phyloP scores from a whole-genome alignment of 2,329 filamentous ascomycete species.

The Chaetoscypha palmicola region DNA sequence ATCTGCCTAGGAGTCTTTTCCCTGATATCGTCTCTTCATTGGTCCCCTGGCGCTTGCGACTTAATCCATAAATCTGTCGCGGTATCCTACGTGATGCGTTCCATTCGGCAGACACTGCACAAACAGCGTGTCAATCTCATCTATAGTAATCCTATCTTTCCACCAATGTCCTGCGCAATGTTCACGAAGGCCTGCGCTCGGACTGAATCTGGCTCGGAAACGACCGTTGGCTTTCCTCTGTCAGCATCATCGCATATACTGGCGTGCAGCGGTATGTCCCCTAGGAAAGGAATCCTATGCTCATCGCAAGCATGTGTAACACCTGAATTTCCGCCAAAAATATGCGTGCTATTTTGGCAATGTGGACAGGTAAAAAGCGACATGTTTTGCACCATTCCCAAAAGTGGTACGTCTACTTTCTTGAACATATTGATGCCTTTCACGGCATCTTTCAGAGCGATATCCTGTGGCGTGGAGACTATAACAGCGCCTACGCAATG shows the following conservation, averaged over 20 bases:
- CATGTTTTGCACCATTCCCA: conserved; percentile 93
- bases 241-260: conserved; percentile 84
- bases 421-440: conserved; percentile 91
- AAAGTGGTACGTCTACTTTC: conserved; percentile 64
- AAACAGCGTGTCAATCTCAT: too few species aligned
- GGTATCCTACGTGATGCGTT: too few species aligned
- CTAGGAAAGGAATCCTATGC: conserved; percentile 71
- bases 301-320: conserved; percentile 64
- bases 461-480: conserved; percentile 87
- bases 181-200: conserved; percentile 65
- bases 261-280: conserved; percentile 81
- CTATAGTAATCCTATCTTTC: conserved; percentile 23
- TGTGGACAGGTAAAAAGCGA: conserved; percentile 73
- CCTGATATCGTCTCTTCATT: too few species aligned
- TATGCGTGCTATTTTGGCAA: conserved; percentile 65
- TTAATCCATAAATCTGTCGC: too few species aligned
- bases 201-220: conserved; percentile 71
- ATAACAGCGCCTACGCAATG: conserved; percentile 60
- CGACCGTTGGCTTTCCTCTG: conserved; percentile 80
- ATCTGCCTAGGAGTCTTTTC: too few species aligned
- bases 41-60: too few species aligned
- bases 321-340: conserved; percentile 63
- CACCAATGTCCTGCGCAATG: conserved; percentile 53
- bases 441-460: conserved; percentile 85
- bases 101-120: too few species aligned